phyloP scores from a whole-genome alignment of 169 alveolate species.

The Babesia sp. region DNA sequence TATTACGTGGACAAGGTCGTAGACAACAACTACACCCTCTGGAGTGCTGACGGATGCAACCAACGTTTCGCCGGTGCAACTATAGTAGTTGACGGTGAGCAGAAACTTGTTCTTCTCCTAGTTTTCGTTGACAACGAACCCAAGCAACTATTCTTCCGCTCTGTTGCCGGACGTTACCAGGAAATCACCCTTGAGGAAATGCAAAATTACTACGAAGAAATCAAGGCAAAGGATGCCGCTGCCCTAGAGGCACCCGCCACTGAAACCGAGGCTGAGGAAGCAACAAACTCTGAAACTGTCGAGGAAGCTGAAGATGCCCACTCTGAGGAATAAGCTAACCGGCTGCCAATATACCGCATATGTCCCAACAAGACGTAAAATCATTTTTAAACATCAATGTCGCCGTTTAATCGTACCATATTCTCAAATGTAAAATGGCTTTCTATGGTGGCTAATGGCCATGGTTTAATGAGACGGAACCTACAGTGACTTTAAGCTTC shows the following conservation, averaged over 20 bases:
- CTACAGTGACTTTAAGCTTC: no score
- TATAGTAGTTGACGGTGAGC: not conserved
- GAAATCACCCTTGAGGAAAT: not conserved
- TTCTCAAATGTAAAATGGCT: no score
- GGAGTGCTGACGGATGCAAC: not conserved
- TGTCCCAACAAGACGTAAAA: no score
- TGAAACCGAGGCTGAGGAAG: not conserved
- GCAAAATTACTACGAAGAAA: not conserved
- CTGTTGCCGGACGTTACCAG: not conserved
- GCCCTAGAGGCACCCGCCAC: not conserved
- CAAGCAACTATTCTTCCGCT: not conserved
- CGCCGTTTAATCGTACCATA: no score
- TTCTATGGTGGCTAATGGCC: no score
- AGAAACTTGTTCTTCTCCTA: not conserved
- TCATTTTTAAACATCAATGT: no score
- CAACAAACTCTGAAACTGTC: not conserved
- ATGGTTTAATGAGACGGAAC: no score
- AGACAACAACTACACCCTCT: not conserved
- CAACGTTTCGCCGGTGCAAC: conserved; percentile 23
- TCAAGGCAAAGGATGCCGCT: not conserved
- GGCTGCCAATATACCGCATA: no score
- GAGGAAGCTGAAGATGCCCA: not conserved
- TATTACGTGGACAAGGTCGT: conserved; percentile 5
- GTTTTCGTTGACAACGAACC: not conserved
- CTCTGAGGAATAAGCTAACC: not conserved